These are phyloP conservation scores for Ganoderma multipileum DNA, from an alignment of 1,284 basidiomycete genomes.

Conservation along the genomic window DNA sequence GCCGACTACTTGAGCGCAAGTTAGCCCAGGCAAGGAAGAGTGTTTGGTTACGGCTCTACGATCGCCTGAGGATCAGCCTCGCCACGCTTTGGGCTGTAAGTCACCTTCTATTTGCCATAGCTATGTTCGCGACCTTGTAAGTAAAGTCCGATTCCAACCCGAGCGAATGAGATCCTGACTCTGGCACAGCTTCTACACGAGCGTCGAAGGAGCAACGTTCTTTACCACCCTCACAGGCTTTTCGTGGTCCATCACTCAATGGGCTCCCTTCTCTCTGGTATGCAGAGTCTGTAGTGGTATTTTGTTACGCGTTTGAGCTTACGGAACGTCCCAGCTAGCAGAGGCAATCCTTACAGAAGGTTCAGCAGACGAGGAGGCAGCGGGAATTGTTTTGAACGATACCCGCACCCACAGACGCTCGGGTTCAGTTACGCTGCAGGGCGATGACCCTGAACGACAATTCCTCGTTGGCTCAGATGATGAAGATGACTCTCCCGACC, in stretches of 20 bases:
- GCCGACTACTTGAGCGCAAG: constrained; percentile 36
- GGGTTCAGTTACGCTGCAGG: constrained; percentile 27
- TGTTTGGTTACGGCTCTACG: constrained; percentile 38
- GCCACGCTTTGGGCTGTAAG: constrained; percentile 79
- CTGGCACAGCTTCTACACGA: constrained; percentile 61
- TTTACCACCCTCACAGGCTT: constrained; percentile 76
- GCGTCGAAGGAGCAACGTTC: constrained; percentile 67
- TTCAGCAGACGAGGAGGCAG: constrained; percentile 46
- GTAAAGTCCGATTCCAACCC: constrained; percentile 38
- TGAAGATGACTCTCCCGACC: constrained; percentile 36
- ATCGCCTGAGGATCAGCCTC: constrained; percentile 59
- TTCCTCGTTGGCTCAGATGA: constrained; percentile 43
- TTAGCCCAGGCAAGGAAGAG: constrained; percentile 27
- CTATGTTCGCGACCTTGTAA: constrained; percentile 81
- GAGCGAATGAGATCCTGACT: background rate
- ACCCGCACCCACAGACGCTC: constrained; percentile 39
- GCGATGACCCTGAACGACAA: constrained; percentile 38
- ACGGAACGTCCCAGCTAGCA: constrained; percentile 56
- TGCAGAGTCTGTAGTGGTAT: constrained; percentile 35
- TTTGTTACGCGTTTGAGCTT: background rate
- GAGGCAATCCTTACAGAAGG: constrained; percentile 73
- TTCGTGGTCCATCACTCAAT: constrained; percentile 81
- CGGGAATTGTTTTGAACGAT: constrained; percentile 59
- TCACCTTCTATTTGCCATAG: constrained; percentile 69
- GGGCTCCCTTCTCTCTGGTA: constrained; percentile 82